Conservation (phyloP, 2,329 filamentous ascomycete species). For the Cercospora sojina region DNA sequence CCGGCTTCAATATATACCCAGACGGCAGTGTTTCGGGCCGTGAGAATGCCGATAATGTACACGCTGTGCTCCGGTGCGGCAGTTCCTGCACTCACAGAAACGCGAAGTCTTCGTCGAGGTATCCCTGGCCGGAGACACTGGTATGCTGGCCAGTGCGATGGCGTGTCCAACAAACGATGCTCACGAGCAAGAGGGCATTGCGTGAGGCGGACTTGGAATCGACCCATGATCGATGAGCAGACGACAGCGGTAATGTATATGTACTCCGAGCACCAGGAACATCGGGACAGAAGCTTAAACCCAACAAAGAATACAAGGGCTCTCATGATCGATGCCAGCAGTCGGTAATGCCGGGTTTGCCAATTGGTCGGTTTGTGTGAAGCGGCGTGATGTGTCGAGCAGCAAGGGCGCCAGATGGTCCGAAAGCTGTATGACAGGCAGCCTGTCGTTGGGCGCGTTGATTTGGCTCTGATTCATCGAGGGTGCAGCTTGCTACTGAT, state of each 20-base stretch:
- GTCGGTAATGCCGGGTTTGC: neutral
- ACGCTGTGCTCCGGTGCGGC: neutral
- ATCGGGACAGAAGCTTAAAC: slow-evolving; percentile 3
- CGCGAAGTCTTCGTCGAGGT: neutral
- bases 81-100: neutral
- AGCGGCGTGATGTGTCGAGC: neutral
- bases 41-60: neutral
- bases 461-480: neutral
- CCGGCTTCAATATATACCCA: neutral
- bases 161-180: neutral
- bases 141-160: neutral
- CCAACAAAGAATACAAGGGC: neutral
- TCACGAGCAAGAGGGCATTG: neutral
- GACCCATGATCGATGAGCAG: neutral
- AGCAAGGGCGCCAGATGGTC: neutral
- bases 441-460: neutral
- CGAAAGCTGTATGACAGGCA: neutral
- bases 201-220: neutral
- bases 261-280: neutral
- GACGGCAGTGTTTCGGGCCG: slow-evolving; percentile 6
- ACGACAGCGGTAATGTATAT: neutral
- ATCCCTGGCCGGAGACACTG: neutral
- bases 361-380: neutral
- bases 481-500: slow-evolving; percentile 1
- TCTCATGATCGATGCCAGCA: neutral